phyloP scores from a whole-genome alignment of 78 protist genomes.

The Bodo saltans region DNA sequence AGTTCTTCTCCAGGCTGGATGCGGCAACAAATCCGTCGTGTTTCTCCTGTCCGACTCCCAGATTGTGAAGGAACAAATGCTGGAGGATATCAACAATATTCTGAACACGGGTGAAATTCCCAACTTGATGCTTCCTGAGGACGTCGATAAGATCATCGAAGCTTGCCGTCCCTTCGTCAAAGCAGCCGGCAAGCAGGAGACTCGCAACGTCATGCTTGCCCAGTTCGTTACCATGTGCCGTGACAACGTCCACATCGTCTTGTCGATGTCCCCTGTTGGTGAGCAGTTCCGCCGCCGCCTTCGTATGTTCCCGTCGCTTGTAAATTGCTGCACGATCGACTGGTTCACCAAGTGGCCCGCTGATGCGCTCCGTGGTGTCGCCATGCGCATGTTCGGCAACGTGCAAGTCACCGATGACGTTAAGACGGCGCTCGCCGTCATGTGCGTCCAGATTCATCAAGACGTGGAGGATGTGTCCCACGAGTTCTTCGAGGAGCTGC shows the following conservation, averaged over 20 bases:
- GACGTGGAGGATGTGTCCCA: slow-evolving; percentile 20
- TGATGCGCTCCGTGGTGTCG: slow-evolving; percentile 68
- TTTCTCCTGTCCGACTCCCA: slow-evolving; percentile 78
- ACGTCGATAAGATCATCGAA: slow-evolving; percentile 38
- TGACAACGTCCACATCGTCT: slow-evolving; percentile 50
- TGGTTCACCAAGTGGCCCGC: slow-evolving; percentile 78
- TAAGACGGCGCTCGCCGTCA: not conserved
- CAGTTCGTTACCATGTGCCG: slow-evolving; percentile 50
- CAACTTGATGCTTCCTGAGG: slow-evolving; percentile 60
- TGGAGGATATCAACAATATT: slow-evolving; percentile 78
- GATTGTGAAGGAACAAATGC: slow-evolving; percentile 54
- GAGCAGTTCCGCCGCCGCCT: slow-evolving; percentile 55
- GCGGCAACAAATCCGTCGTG: slow-evolving; percentile 36
- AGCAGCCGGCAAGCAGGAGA: slow-evolving; percentile 21
- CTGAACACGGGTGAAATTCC: slow-evolving; percentile 83
- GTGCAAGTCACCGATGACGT: not conserved
- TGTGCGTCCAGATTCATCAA: slow-evolving; percentile 55
- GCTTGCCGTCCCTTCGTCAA: slow-evolving; percentile 23
- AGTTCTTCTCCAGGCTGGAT: slow-evolving; percentile 52
- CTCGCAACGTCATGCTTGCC: slow-evolving; percentile 16
- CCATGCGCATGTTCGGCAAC: slow-evolving; percentile 19
- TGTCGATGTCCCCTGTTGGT: slow-evolving; percentile 66
- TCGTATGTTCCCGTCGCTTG: slow-evolving; percentile 80
- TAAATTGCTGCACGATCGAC: slow-evolving; percentile 80
- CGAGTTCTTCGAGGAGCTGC: slow-evolving; percentile 43